These are phyloP conservation scores for Nakaseomyces bracarensis DNA, from an alignment of 1,139 yeast species.

Conservation along the genomic window DNA sequence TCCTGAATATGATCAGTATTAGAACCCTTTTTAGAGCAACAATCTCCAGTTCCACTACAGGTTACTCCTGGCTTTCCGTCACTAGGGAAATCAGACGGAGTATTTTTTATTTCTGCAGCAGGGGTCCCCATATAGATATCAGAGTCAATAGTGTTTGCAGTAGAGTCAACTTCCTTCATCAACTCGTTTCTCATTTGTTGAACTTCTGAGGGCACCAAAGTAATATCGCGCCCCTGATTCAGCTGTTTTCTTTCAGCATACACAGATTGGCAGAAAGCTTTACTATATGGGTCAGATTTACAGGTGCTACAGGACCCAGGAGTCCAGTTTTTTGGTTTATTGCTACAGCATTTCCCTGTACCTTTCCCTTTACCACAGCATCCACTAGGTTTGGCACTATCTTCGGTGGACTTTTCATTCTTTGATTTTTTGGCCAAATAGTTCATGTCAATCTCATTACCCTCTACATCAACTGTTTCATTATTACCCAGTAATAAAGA, in stretches of 20 bases:
- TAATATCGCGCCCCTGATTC: background rate
- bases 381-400: background rate
- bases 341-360: slow-evolving; percentile 1
- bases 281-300: slow-evolving; percentile 17
- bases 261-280: slow-evolving; percentile 13
- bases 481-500: background rate
- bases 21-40: background rate
- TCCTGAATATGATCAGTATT: background rate
- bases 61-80: background rate
- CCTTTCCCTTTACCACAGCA: slow-evolving; percentile 2
- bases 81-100: background rate
- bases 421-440: slow-evolving; percentile 3
- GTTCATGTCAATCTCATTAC: slow-evolving; percentile 5
- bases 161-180: background rate
- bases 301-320: slow-evolving; percentile 87
- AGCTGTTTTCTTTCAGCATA: slow-evolving; percentile 7
- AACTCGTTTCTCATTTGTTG: slow-evolving; percentile 3
- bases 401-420: background rate
- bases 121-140: slow-evolving; percentile 5
- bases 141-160: background rate
- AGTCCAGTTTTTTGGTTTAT: slow-evolving; percentile 39
- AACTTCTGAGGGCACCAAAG: background rate
- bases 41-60: background rate
- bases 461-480: slow-evolving; percentile 2
- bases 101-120: background rate